Evolutionary conservation across 2,329 filamentous ascomycete genomes (phyloP).

Genomic region (Corynespora cassiicola): DNA sequence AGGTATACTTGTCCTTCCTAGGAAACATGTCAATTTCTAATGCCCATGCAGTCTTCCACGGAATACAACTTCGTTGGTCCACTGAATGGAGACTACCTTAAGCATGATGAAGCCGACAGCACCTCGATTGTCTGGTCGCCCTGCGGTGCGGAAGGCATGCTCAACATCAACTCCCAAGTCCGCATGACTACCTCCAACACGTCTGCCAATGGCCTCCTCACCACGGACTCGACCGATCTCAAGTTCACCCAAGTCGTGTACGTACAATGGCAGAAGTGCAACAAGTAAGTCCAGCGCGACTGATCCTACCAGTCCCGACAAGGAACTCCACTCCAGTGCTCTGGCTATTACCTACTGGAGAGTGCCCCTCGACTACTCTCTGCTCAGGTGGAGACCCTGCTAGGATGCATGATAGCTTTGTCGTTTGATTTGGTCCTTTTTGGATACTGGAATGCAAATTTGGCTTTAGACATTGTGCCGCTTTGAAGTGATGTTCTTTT

Average conservation of each 20-base stretch:
- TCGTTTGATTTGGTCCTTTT: no score
- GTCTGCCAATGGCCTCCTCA: conserved; percentile 49
- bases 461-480: no score
- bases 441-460: no score
- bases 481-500: no score
- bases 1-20: conserved; percentile 36
- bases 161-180: conserved; percentile 63
- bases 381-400: no score
- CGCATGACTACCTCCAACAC: conserved; percentile 44
- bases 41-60: conserved; percentile 36
- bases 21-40: conserved; percentile 9
- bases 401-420: no score
- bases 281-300: conserved; percentile 18
- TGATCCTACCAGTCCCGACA: conserved; percentile 17
- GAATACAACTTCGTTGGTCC: conserved; percentile 49
- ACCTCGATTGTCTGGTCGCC: conserved; percentile 60
- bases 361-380: no score
- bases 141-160: conserved; percentile 56
- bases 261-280: conserved; percentile 54
- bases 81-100: conserved; percentile 45
- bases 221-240: conserved; percentile 57
- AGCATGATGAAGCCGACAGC: conserved; percentile 50
- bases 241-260: conserved; percentile 54
- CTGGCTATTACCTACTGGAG: no score
- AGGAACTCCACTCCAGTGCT: no score